These are phyloP conservation scores for Phytopythium sindhum DNA, from an alignment of 352 stramenopile genomes.

Conservation along the genomic window DNA sequence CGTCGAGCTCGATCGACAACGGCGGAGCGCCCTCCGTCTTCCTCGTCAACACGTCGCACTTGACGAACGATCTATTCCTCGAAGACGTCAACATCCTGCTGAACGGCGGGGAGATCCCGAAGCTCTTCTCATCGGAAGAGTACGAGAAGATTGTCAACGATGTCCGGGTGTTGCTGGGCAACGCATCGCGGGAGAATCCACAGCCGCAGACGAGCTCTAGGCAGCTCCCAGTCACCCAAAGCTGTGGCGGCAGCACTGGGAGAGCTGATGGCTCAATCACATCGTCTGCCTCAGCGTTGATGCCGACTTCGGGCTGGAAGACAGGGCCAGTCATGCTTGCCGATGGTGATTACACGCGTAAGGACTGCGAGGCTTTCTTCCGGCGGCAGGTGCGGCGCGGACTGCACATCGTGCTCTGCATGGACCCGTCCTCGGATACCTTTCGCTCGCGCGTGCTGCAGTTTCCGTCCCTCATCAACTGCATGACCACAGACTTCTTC, in stretches of 20 bases:
- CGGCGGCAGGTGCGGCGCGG: constrained; percentile 67
- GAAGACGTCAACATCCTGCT: constrained; percentile 90
- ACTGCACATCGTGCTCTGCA: constrained; percentile 91
- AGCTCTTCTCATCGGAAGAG: constrained; percentile 85
- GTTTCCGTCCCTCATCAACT: constrained; percentile 93
- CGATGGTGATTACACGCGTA: constrained; percentile 35
- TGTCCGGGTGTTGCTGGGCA: constrained; percentile 36
- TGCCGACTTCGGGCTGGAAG: neutral
- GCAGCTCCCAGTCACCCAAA: neutral
- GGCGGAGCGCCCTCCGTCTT: constrained; percentile 48
- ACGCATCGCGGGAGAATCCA: neutral
- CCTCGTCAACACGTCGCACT: constrained; percentile 79
- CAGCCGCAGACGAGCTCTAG: neutral
- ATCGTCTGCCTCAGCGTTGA: neutral
- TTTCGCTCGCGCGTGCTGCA: constrained; percentile 87
- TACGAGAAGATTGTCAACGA: constrained; percentile 75
- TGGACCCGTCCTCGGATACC: constrained; percentile 73
- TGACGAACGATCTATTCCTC: constrained; percentile 82
- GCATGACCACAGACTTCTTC: constrained; percentile 93
- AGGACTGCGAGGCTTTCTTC: constrained; percentile 84
- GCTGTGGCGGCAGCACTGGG: no score
- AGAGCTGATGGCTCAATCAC: neutral
- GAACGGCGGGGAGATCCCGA: constrained; percentile 81
- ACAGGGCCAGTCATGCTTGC: neutral
- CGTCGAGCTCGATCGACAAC: neutral